phyloP scores from a whole-genome alignment of 495 filamentous ascomycete species.

The Aspergillus leporis region DNA sequence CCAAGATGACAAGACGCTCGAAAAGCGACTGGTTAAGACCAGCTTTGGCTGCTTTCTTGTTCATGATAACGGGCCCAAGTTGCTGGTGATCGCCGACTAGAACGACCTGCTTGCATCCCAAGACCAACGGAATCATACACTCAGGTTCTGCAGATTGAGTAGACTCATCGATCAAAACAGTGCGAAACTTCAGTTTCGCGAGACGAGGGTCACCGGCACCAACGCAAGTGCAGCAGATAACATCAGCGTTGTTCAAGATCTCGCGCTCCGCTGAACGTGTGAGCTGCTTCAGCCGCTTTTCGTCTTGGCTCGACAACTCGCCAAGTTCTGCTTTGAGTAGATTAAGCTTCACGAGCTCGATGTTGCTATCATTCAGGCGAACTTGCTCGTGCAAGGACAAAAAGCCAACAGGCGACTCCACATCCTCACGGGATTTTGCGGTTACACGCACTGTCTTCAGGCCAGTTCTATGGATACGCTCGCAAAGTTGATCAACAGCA shows the following conservation, averaged over 20 bases:
- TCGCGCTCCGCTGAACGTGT: constrained; percentile 93
- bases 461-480: constrained; percentile 92
- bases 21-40: constrained; percentile 97
- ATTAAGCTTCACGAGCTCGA: constrained; percentile 85
- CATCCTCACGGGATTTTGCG: constrained; percentile 97
- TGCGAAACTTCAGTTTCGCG: constrained; percentile 95
- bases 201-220: constrained; percentile 95
- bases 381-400: constrained; percentile 96
- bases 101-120: constrained; percentile 98
- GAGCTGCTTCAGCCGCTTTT: constrained; percentile 96
- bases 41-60: constrained; percentile 98
- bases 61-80: constrained; percentile 98
- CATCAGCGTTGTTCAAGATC: constrained; percentile 93
- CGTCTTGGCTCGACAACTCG: constrained; percentile 92
- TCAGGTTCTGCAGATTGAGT: constrained; percentile 99
- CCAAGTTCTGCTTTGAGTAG: constrained; percentile 90
- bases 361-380: constrained; percentile 93
- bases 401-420: constrained; percentile 94
- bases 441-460: constrained; percentile 98
- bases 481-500: constrained; percentile 96
- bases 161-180: constrained; percentile 96
- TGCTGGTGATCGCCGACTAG: constrained; percentile 98
- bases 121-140: constrained; percentile 97
- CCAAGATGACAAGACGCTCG: constrained; percentile 90
- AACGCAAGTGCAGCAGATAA: constrained; percentile 99